Conservation (phyloP, 2,329 filamentous ascomycete species). For the Venturia effusa region DNA sequence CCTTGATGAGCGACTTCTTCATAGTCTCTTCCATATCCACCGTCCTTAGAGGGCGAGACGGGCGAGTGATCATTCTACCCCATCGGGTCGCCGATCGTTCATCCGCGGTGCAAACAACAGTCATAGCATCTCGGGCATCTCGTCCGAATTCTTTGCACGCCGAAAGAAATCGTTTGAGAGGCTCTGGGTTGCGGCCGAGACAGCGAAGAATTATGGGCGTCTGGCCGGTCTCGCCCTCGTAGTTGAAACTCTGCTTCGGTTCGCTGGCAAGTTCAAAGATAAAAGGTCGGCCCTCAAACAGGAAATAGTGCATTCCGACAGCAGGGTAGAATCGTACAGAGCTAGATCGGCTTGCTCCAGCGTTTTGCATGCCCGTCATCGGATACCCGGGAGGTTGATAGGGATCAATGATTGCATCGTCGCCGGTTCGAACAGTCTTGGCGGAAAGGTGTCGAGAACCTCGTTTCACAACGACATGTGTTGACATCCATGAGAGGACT, state of each 20-base stretch:
- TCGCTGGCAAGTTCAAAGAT: background rate
- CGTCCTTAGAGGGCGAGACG: constrained; percentile 2
- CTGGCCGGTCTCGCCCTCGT: background rate
- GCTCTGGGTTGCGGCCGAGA: background rate
- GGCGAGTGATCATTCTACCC: background rate
- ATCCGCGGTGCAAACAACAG: background rate
- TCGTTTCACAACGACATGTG: background rate
- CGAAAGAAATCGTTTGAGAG: background rate
- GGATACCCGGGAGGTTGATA: background rate
- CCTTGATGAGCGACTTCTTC: constrained; percentile 7
- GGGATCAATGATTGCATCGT: background rate
- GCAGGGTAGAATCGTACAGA: background rate
- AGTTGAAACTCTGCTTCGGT: background rate
- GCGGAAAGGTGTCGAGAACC: background rate
- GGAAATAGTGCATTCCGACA: background rate
- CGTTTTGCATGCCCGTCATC: background rate
- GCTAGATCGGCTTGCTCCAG: background rate
- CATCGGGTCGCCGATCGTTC: background rate
- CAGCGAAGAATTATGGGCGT: background rate
- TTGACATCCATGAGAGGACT: constrained; percentile 2
- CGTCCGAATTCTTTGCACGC: background rate
- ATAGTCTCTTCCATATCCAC: constrained; percentile 5
- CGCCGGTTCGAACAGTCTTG: background rate
- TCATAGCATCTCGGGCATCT: background rate
- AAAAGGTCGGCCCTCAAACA: background rate